phyloP scores from a whole-genome alignment of 2,329 filamentous ascomycete species.

The Fusarium nelsonii region DNA sequence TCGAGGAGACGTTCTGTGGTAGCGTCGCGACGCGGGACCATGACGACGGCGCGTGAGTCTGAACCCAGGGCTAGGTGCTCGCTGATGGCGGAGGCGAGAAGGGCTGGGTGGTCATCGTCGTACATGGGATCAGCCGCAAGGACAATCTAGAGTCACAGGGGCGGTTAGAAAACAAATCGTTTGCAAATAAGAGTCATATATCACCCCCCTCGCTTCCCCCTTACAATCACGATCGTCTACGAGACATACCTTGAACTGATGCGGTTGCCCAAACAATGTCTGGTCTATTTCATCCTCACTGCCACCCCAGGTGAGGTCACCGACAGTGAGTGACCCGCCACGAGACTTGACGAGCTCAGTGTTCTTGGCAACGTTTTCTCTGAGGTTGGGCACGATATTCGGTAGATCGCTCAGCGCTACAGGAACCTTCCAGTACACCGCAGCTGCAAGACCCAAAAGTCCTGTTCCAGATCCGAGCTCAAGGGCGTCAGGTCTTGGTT shows the following conservation, averaged over 20 bases:
- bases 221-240: constrained; percentile 25
- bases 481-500: constrained; percentile 61
- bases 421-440: constrained; percentile 73
- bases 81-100: constrained; percentile 78
- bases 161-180: constrained; percentile 24
- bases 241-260: constrained; percentile 64
- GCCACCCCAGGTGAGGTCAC: constrained; percentile 80
- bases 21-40: constrained; percentile 82
- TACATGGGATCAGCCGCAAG: constrained; percentile 91
- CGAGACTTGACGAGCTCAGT: constrained; percentile 63
- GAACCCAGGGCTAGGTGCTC: constrained; percentile 71
- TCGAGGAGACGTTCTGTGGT: constrained; percentile 72
- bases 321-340: constrained; percentile 70
- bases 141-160: constrained; percentile 68
- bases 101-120: constrained; percentile 81
- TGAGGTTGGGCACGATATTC: constrained; percentile 84
- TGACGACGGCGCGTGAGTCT: constrained; percentile 77
- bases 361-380: constrained; percentile 79
- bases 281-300: constrained; percentile 59
- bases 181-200: constrained; percentile 28
- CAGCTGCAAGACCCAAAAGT: constrained; percentile 87
- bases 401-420: constrained; percentile 87
- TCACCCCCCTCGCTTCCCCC: background rate
- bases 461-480: constrained; percentile 94
- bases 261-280: constrained; percentile 57